phyloP scores from a whole-genome alignment of 139 green algal genomes.

The Picochlorum sp. region DNA sequence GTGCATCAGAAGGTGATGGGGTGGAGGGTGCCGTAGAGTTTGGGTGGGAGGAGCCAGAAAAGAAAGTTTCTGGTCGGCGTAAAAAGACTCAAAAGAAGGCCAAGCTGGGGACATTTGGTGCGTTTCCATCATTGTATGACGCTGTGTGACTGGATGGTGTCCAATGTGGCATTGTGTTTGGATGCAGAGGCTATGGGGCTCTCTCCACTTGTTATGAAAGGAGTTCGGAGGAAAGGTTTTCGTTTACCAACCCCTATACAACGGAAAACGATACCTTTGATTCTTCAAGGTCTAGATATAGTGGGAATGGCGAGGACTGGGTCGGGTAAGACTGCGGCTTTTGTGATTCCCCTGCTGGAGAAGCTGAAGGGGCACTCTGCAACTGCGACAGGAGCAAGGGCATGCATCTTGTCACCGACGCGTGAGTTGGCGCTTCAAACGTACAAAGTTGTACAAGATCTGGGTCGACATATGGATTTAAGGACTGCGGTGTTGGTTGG shows the following conservation, averaged over 20 bases:
- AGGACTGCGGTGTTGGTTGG: constrained; percentile 79
- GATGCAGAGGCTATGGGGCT: constrained; percentile 79
- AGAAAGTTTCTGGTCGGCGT: constrained; percentile 27
- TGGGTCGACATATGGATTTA: constrained; percentile 71
- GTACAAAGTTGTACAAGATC: constrained; percentile 73
- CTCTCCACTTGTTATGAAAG: constrained; percentile 49
- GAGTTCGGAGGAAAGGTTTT: constrained; percentile 87
- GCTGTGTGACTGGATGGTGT: neutral
- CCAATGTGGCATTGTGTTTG: neutral
- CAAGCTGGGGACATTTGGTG: constrained; percentile 61
- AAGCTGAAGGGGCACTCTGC: constrained; percentile 64
- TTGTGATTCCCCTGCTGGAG: constrained; percentile 88
- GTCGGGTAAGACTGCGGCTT: constrained; percentile 93
- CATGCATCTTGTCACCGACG: constrained; percentile 84
- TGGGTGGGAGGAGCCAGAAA: constrained; percentile 22
- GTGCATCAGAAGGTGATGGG: neutral
- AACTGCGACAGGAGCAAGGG: constrained; percentile 59
- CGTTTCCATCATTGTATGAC: neutral
- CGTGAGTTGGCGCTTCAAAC: constrained; percentile 80
- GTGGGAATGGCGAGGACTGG: constrained; percentile 92
- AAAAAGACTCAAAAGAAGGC: constrained; percentile 42
- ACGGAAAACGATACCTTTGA: constrained; percentile 75
- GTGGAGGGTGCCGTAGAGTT: constrained; percentile 22
- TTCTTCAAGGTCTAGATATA: constrained; percentile 72
- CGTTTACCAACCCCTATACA: constrained; percentile 94